Percentiles rank a stretch among this genome's conserved stretches.
These are phyloP conservation scores for Wallacemonas sp. DNA, from an alignment of 208 protist genomes.

Conservation along the genomic window DNA sequence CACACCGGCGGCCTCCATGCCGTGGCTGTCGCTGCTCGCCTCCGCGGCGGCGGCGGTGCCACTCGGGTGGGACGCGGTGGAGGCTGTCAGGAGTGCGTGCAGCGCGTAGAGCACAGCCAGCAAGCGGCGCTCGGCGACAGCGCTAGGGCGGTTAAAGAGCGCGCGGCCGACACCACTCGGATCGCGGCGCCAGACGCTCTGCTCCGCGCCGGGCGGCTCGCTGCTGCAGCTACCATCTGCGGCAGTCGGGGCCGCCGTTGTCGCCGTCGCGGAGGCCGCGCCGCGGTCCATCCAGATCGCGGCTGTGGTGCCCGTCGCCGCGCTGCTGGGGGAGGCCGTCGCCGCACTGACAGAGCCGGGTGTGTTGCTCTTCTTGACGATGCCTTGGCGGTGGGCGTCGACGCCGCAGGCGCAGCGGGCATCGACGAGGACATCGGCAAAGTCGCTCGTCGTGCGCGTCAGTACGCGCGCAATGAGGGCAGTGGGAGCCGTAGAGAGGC, in stretches of 20 bases:
- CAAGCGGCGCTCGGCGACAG: slow-evolving; percentile 38
- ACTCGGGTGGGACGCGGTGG: slow-evolving; percentile 19
- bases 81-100: slow-evolving; percentile 52
- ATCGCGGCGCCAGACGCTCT: slow-evolving; percentile 7
- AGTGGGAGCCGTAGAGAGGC: slow-evolving; percentile 30
- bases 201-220: background rate
- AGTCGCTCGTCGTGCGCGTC: slow-evolving; percentile 50
- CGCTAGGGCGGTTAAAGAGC: slow-evolving; percentile 34
- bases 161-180: background rate
- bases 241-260: background rate
- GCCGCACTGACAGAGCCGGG: background rate
- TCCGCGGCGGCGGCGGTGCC: slow-evolving; percentile 34
- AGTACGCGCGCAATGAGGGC: slow-evolving; percentile 60
- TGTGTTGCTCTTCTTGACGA: slow-evolving; percentile 4
- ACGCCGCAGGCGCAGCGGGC: slow-evolving; percentile 44
- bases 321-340: background rate
- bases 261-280: background rate
- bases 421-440: slow-evolving; percentile 71
- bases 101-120: slow-evolving; percentile 52
- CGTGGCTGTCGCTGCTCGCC: slow-evolving; percentile 29
- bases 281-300: slow-evolving; percentile 42
- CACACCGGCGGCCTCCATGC: slow-evolving; percentile 27
- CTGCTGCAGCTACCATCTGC: background rate
- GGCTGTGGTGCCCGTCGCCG: slow-evolving; percentile 33
- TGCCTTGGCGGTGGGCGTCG: background rate